Conservation (phyloP, 352 stramenopile genomes). For the Pilasporangium apinafurcum region DNA sequence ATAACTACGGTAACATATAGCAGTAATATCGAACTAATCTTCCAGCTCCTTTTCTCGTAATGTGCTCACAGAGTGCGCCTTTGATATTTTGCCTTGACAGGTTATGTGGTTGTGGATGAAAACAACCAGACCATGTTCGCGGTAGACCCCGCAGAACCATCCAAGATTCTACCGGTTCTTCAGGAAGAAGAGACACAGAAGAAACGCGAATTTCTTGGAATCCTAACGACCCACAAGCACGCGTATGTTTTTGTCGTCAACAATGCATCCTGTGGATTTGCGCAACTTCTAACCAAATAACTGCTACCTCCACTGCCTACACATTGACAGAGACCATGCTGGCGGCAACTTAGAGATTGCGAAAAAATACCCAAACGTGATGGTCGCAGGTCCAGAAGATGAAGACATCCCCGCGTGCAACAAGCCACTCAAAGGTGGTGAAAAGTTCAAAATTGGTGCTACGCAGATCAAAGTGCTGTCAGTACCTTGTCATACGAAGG, state of each 20-base stretch:
- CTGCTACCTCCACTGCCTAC: too few relatives aligned
- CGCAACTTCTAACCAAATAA: neutral
- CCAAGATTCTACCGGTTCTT: constrained; percentile 56
- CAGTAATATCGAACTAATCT: neutral
- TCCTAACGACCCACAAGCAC: constrained; percentile 94
- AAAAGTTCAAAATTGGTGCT: constrained; percentile 77
- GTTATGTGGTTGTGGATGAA: constrained; percentile 76
- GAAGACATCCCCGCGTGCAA: constrained; percentile 79
- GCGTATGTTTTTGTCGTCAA: constrained; percentile 47
- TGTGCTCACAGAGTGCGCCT: too few relatives aligned
- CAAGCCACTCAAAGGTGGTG: constrained; percentile 51
- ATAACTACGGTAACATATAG: constrained; percentile 63
- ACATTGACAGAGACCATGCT: constrained; percentile 78
- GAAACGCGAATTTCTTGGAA: constrained; percentile 73
- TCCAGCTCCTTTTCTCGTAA: neutral
- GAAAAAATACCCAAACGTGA: constrained; percentile 46
- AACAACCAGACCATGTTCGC: constrained; percentile 81
- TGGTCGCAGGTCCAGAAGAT: constrained; percentile 62
- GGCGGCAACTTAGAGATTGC: constrained; percentile 73
- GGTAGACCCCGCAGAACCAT: constrained; percentile 63
- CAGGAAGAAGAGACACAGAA: constrained; percentile 57
- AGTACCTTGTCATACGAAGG: constrained; percentile 81
- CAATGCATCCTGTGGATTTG: neutral
- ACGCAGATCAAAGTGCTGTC: constrained; percentile 69
- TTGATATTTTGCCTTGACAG: constrained; percentile 14